Conservation (phyloP, 192 early-diverging fungal species). For the Linnemannia zychae region DNA sequence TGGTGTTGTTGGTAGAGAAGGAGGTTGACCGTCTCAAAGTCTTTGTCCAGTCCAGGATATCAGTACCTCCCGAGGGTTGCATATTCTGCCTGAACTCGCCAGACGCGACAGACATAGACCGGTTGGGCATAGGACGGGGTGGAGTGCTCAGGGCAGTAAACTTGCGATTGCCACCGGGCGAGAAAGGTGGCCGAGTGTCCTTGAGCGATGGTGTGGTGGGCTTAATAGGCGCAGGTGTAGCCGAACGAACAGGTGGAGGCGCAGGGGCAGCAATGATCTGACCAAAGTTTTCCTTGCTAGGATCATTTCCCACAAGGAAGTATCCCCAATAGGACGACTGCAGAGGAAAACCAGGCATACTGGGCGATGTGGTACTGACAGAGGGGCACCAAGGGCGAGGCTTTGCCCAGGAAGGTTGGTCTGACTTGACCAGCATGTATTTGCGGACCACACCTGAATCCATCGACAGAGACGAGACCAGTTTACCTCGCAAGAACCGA, state of each 20-base stretch:
- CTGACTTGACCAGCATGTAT: constrained; percentile 39
- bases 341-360: constrained; percentile 46
- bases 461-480: constrained; percentile 40
- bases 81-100: constrained; percentile 13
- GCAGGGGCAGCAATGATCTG: constrained; percentile 36
- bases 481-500: constrained; percentile 33
- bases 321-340: constrained; percentile 49
- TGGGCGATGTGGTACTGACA: constrained; percentile 16
- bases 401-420: constrained; percentile 25
- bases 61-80: not conserved
- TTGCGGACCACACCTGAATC: constrained; percentile 34
- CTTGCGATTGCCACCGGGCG: constrained; percentile 36
- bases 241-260: constrained; percentile 16
- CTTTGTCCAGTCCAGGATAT: constrained; percentile 26
- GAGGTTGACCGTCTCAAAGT: constrained; percentile 33
- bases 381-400: constrained; percentile 50
- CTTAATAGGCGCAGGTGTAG: constrained; percentile 13
- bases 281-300: constrained; percentile 19
- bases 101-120: constrained; percentile 31
- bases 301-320: constrained; percentile 23
- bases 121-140: constrained; percentile 13
- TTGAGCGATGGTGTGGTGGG: constrained; percentile 18
- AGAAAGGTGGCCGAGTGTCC: constrained; percentile 40
- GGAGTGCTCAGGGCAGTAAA: constrained; percentile 37
- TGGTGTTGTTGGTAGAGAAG: not conserved